A percentile compares a stretch with the other conserved stretches of the same genome.
Conservation (phyloP, 2,329 filamentous ascomycete genomes). For the Diaporthe sp. region DNA sequence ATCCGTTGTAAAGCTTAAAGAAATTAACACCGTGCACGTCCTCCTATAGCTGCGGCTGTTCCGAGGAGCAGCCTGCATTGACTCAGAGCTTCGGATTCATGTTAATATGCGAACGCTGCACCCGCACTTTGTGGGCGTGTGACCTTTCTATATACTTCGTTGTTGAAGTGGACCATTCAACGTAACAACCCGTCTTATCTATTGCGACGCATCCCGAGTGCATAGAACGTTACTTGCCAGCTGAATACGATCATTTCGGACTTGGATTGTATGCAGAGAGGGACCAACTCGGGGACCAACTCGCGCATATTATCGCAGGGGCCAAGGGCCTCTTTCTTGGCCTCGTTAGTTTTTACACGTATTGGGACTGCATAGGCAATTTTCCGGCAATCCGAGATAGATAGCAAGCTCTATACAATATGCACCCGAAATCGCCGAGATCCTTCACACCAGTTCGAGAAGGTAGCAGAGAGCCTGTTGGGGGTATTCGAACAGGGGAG, state of each 20-base stretch:
- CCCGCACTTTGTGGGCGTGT: no score
- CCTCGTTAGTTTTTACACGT: neutral
- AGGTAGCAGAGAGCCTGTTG: neutral
- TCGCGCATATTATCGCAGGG: neutral
- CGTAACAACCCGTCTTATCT: neutral
- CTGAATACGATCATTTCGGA: neutral
- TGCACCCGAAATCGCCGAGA: neutral
- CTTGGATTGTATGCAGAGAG: neutral
- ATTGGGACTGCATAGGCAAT: neutral
- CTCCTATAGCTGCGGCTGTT: neutral
- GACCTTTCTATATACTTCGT: neutral
- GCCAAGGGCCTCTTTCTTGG: neutral
- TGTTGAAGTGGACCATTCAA: neutral
- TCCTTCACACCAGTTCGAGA: neutral
- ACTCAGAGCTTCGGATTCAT: neutral
- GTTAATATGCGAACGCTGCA: neutral
- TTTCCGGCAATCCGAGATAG: conserved; percentile 6
- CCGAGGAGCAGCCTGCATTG: neutral
- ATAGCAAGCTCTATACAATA: neutral
- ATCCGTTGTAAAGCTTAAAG: conserved; percentile 1
- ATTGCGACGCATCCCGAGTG: neutral
- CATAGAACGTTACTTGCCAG: neutral
- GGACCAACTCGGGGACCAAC: no score
- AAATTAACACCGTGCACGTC: conserved; percentile 11
- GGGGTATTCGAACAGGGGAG: neutral